A percentile compares a stretch with the other conserved stretches of the same genome.
These are phyloP conservation scores for Metarhizium guizhouense DNA, from an alignment of 2,329 filamentous ascomycete genomes.

Conservation along the genomic window DNA sequence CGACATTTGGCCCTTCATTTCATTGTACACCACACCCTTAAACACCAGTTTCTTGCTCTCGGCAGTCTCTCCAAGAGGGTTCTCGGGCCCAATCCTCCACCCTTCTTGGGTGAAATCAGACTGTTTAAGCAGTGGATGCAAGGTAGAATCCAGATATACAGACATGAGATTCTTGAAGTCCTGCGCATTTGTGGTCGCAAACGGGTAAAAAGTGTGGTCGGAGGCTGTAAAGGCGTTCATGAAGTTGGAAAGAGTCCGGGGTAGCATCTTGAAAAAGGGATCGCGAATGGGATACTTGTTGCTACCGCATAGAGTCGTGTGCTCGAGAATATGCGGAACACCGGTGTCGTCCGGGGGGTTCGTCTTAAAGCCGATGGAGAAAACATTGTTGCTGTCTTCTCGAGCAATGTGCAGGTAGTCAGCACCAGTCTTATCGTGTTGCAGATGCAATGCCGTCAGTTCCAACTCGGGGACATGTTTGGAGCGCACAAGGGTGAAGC, in stretches of 20 bases:
- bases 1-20: slow-evolving; percentile 99
- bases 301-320: slow-evolving; percentile 93
- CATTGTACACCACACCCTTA: slow-evolving; percentile 97
- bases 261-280: slow-evolving; percentile 99
- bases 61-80: slow-evolving; percentile 52
- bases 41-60: slow-evolving; percentile 71
- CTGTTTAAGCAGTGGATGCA: slow-evolving; percentile 80
- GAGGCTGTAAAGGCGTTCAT: slow-evolving; percentile 99
- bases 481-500: slow-evolving; percentile 80
- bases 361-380: slow-evolving; percentile 98
- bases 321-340: slow-evolving; percentile 93
- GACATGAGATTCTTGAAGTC: slow-evolving; percentile 95
- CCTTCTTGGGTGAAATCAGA: slow-evolving; percentile 95
- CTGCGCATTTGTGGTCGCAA: slow-evolving; percentile 90
- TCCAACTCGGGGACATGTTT: slow-evolving; percentile 94
- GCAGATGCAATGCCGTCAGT: slow-evolving; percentile 79
- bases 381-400: slow-evolving; percentile 98
- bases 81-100: slow-evolving; percentile 91
- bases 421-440: slow-evolving; percentile 91
- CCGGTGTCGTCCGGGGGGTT: slow-evolving; percentile 95
- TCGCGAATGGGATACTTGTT: slow-evolving; percentile 95
- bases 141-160: slow-evolving; percentile 90
- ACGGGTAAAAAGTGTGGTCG: slow-evolving; percentile 95
- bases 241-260: slow-evolving; percentile 95
- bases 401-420: slow-evolving; percentile 93